Evolutionary conservation across 371 early-diverging fungal genomes (phyloP), one percentile per base, ranked within the genome.

Genomic region (Actinomucor elegans): DNA sequence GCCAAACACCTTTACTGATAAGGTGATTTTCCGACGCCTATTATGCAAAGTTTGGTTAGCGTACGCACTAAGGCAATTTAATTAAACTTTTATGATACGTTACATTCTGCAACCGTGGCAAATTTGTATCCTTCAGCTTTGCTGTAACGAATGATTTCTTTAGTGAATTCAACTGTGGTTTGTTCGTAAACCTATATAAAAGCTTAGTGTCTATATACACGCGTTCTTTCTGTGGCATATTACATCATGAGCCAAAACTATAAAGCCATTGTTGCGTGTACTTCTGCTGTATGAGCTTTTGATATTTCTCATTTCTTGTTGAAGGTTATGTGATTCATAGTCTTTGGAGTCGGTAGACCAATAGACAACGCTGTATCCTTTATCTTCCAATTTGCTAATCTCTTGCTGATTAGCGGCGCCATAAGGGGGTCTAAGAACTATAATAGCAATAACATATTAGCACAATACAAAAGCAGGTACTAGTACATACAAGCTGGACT

Each of bases 321-420:
- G 23, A 7, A 73, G 17, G 43, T 59, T 40, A 28, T 68, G 62
- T 1, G 57, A 56, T 7, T 49, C 45, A 67, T 71, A 84, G 55
- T 84, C 84, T 38, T 72, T 64, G 23, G 73, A 69, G 52, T 84
- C 81, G 29, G 79, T 70, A 45, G 77, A 75, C 84, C 84, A 84
- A 51, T 61, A 58, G 26, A 79, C 60, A 15, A 81, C 69, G 9
- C 64, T 61, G 46, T 77, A 76, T n/a, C 78, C 78, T 42, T 38
- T 61, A 8, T 31, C 44, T 34, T 49, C 56, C 53, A 79, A 61
- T 15, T 57, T 52, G 34, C 57, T 48, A 7, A 66, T 48, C 26
- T 61, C 64, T 7, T 29, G n/a, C 0, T 50, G 54, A 21, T 52
- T 51, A 20, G 66, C 64, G n/a, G 49, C 40, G 21, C 80, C 80